phyloP scores from a whole-genome alignment of 2,329 filamentous ascomycete genomes.

The Pseudogymnoascus sp. region DNA sequence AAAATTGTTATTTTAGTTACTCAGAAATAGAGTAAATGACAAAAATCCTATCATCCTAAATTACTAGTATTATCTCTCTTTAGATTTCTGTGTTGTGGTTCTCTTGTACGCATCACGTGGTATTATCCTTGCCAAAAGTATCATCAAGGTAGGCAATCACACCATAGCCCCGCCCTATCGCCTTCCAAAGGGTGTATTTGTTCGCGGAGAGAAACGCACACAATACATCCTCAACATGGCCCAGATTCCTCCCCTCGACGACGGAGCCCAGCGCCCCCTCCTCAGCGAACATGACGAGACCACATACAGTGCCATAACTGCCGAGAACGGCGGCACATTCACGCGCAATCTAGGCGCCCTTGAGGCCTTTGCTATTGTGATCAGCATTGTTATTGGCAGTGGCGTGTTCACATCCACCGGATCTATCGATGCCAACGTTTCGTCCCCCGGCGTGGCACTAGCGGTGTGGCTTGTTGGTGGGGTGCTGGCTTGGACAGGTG shows the following conservation, averaged over 20 bases:
- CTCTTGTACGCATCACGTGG: not conserved
- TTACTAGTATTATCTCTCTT: no score
- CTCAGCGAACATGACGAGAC: conserved; percentile 2
- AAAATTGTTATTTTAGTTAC: no score
- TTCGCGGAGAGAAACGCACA: not conserved
- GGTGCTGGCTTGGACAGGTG: conserved; percentile 56
- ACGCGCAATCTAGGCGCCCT: conserved; percentile 39
- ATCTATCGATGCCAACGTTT: conserved; percentile 55
- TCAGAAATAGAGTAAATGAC: no score
- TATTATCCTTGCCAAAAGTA: not conserved
- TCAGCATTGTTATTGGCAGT: conserved; percentile 57
- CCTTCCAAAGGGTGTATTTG: not conserved
- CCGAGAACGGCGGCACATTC: conserved; percentile 27
- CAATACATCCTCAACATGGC: not conserved
- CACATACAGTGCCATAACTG: not conserved
- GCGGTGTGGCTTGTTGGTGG: conserved; percentile 56
- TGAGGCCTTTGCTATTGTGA: conserved; percentile 51
- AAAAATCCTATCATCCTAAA: no score
- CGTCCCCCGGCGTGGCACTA: conserved; percentile 51
- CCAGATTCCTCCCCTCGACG: not conserved
- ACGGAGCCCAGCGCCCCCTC: conserved; percentile 8
- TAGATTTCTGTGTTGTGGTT: no score
- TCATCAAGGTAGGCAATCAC: not conserved
- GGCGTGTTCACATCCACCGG: conserved; percentile 60
- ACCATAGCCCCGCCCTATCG: not conserved